Evolutionary conservation across 805 yeast species (phyloP), one percentile per base, ranked within the genome.

Genomic region (Lachancea fermentati): DNA sequence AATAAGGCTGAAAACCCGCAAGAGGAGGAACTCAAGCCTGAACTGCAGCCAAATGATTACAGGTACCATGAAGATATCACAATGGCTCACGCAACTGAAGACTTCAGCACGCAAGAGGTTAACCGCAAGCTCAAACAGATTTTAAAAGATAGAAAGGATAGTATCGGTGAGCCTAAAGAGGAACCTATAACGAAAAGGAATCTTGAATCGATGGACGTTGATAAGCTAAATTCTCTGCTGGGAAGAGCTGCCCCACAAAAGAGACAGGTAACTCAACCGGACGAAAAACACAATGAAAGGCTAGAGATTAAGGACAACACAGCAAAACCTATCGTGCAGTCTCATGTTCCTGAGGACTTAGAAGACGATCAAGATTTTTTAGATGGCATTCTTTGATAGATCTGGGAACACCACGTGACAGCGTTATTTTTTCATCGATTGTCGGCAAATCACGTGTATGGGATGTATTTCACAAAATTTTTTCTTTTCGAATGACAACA

Each of bases 1-100:
- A 54, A 54, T 32, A 49, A 47, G 18, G 46, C 49, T 37, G 52
- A 57, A 36, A 52, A 50, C 32, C 37, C 40, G 2, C 51, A 48
- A 9, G 41, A 39, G 1, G 55, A 47, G 4, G 43, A 43, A 2
- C 43, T 39, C n/a, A 17, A 34, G 1, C 39, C 43, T 24, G 41
- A 45, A 17, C 50, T 48, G n/a, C 52, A 54, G 13, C 41, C 51
- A 15, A 52, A 55, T 31, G 44, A 47, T 3, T 44, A 48, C 35
- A 41, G 60, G 29, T 51, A 57, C 33, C 42, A 49, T 14, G 54
- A 54, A n/a, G 59, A 51, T 29, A 30, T 42, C 2, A 30, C 39
- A 7, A 35, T 50, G 42, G 38, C 46, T 7, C 39, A 40, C 33
- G 50, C 42, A 13, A 32, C 22, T 4, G 36, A 34, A 15, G 40